phyloP scores from a whole-genome alignment of 768 basidiomycete genomes.

The Phlebiopsis flavidoalba region DNA sequence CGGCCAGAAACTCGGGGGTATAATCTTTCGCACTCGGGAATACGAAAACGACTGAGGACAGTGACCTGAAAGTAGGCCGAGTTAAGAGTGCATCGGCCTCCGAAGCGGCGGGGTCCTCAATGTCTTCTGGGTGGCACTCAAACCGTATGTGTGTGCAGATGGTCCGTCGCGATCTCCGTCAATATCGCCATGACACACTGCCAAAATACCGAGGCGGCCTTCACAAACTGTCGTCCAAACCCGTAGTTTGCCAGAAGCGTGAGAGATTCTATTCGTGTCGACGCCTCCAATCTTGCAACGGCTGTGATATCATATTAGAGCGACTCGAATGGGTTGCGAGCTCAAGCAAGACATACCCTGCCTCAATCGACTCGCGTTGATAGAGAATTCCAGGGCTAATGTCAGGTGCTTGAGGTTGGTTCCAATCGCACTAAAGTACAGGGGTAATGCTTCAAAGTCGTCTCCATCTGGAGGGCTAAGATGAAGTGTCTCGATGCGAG shows the following conservation, averaged over 20 bases:
- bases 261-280: constrained; percentile 1
- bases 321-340: too few relatives aligned
- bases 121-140: constrained; percentile 11
- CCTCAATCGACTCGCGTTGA: constrained; percentile 1
- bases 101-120: not conserved
- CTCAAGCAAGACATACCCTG: not conserved
- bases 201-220: constrained; percentile 11
- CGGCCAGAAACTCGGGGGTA: not conserved
- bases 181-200: constrained; percentile 6
- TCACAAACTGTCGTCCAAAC: constrained; percentile 7
- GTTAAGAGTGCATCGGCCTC: constrained; percentile 3
- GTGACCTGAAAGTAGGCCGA: not conserved
- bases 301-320: not conserved
- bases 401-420: constrained; percentile 5
- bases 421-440: constrained; percentile 6
- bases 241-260: constrained; percentile 7
- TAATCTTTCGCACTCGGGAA: not conserved
- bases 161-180: not conserved
- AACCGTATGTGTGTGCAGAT: constrained; percentile 8
- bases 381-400: constrained; percentile 4
- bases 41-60: not conserved
- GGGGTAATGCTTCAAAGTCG: constrained; percentile 9
- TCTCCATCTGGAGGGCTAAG: constrained; percentile 10
- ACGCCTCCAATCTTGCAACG: constrained; percentile 3
- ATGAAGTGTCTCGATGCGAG: constrained; percentile 3